These are phyloP conservation scores for Nitzschia putrida DNA, from an alignment of 108 stramenopile genomes.

Conservation along the genomic window DNA sequence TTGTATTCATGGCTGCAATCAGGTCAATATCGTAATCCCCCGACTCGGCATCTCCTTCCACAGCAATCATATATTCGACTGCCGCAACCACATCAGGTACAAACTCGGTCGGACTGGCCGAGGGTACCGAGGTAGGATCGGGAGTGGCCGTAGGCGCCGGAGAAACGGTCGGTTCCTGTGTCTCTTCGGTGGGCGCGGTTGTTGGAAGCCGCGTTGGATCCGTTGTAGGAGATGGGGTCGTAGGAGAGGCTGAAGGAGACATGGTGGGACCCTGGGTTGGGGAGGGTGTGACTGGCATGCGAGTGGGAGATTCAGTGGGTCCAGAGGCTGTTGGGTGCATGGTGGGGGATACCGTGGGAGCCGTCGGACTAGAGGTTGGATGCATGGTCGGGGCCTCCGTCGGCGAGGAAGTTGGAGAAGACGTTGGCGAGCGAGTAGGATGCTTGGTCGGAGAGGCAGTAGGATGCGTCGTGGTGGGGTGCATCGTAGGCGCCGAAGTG, in stretches of 20 bases:
- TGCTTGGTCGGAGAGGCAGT: slow-evolving; percentile 9
- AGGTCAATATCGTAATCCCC: slow-evolving; percentile 16
- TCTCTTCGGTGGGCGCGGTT: not conserved
- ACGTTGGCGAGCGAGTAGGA: slow-evolving; percentile 14
- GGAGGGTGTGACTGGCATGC: not conserved
- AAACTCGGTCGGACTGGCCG: not conserved
- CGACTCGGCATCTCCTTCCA: not conserved
- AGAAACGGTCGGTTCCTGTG: slow-evolving; percentile 1
- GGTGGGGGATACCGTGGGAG: not conserved
- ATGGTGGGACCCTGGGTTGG: not conserved
- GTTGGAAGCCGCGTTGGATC: not conserved
- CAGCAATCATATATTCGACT: slow-evolving; percentile 6
- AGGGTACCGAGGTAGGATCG: not conserved
- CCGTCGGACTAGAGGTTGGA: slow-evolving; percentile 6
- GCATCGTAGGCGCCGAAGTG: slow-evolving; percentile 9
- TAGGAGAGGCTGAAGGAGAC: not conserved
- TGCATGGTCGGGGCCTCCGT: slow-evolving; percentile 11
- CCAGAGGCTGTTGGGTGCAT: not conserved
- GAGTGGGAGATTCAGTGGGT: not conserved
- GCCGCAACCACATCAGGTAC: slow-evolving; percentile 6
- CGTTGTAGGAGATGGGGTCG: too few relatives aligned
- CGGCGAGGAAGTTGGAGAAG: slow-evolving; percentile 11
- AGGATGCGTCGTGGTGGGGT: slow-evolving; percentile 10
- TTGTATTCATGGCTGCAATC: slow-evolving; percentile 32
- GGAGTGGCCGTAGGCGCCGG: slow-evolving; percentile 1